Evolutionary conservation across 176 grass and related monocot genomes (phyloP).

Genomic region (Carex myosuroides): DNA sequence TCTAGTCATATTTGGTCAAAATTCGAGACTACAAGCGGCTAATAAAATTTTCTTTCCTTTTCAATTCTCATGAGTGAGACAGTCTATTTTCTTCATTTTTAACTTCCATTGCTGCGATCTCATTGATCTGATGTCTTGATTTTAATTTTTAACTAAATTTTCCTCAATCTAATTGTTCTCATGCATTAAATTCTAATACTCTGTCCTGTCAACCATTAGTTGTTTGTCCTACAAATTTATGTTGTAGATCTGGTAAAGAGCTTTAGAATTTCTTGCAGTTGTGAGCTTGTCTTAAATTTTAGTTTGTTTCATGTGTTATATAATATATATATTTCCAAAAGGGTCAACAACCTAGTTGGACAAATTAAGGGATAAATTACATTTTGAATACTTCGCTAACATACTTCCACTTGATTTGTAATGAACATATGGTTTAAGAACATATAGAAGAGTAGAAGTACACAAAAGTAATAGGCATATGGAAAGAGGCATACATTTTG

Average conservation of each 20-base stretch:
- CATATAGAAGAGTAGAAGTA: background rate
- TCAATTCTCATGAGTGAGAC: background rate
- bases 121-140: background rate
- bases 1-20: background rate
- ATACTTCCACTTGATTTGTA: background rate
- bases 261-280: background rate
- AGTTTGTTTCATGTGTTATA: background rate
- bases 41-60: background rate
- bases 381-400: background rate
- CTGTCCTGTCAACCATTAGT: background rate
- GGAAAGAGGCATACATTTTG: background rate
- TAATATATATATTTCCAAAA: too few species aligned
- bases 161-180: background rate
- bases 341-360: background rate
- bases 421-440: background rate
- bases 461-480: background rate
- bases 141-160: background rate
- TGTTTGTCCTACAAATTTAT: background rate
- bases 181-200: background rate
- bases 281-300: background rate
- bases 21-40: background rate
- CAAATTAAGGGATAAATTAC: background rate
- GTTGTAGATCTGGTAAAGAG: background rate
- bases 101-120: background rate
- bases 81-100: background rate